Evolutionary conservation across 306 rosid genomes (phyloP).

Genomic region (Prunus mume): DNA sequence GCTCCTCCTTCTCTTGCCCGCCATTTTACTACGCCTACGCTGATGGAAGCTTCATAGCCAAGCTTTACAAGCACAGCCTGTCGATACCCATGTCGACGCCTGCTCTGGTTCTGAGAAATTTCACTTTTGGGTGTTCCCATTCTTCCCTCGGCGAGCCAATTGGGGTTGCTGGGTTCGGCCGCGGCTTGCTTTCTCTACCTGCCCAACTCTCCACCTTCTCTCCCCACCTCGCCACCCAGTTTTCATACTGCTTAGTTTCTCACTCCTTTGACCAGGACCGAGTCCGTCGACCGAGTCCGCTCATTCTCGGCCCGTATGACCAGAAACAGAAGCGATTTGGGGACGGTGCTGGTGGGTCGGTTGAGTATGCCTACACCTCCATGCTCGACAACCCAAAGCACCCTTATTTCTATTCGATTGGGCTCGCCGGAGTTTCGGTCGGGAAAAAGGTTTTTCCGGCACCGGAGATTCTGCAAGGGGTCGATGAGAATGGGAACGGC

Average conservation of each 20-base stretch:
- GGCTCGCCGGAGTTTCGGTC: conserved; percentile 65
- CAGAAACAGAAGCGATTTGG: conserved; percentile 24
- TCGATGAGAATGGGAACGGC: conserved; percentile 57
- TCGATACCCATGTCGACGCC: conserved; percentile 44
- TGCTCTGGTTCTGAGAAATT: conserved; percentile 50
- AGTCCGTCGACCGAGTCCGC: conserved; percentile 73
- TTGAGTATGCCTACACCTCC: conserved; percentile 59
- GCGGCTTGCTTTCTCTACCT: conserved; percentile 69
- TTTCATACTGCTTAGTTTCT: conserved; percentile 84
- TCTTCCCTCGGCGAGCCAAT: conserved; percentile 82
- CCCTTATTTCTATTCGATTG: conserved; percentile 79
- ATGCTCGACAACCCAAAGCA: conserved; percentile 80
- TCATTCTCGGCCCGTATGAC: conserved; percentile 62
- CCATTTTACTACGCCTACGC: conserved; percentile 86
- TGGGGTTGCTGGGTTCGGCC: conserved; percentile 95
- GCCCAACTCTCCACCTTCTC: conserved; percentile 61
- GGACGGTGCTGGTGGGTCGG: background rate
- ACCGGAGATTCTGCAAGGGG: conserved; percentile 49
- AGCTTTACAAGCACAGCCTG: conserved; percentile 49
- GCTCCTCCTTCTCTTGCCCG: conserved; percentile 63
- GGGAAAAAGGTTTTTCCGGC: conserved; percentile 51
- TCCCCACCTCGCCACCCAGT: conserved; percentile 72
- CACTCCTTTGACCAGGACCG: conserved; percentile 70
- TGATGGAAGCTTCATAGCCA: conserved; percentile 79
- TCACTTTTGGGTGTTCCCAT: conserved; percentile 91